Conservation (phyloP, 2,329 filamentous ascomycete genomes). For the Alternaria atra region DNA sequence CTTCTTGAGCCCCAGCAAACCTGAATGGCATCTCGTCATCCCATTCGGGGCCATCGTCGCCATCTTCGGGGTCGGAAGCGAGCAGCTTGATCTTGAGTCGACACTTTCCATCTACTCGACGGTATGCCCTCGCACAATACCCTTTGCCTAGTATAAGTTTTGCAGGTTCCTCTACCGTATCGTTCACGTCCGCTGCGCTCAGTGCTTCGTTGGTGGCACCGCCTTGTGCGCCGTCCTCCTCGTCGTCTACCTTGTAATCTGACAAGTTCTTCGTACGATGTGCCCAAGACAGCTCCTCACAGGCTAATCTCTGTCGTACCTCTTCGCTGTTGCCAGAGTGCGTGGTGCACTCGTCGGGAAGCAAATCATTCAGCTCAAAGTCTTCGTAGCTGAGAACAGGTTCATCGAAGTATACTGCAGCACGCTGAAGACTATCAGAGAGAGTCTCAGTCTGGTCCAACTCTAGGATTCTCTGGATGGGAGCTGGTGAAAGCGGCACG, state of each 20-base stretch:
- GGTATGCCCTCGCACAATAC: constrained; percentile 2
- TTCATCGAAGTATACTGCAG: background rate
- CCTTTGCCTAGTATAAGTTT: background rate
- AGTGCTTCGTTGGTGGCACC: background rate
- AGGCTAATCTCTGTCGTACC: background rate
- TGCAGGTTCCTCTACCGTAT: background rate
- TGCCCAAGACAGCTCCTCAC: background rate
- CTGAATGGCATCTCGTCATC: background rate
- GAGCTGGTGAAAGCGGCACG: constrained; percentile 40
- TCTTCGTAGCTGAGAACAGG: background rate
- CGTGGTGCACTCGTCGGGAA: background rate
- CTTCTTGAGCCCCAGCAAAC: background rate
- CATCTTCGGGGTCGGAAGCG: background rate
- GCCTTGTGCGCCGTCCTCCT: background rate
- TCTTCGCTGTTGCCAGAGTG: background rate
- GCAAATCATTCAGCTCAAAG: background rate
- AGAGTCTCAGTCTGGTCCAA: constrained; percentile 21
- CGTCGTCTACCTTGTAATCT: background rate
- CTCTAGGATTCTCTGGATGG: constrained; percentile 33
- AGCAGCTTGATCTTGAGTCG: constrained; percentile 2
- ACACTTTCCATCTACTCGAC: constrained; percentile 4
- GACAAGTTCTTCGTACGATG: background rate
- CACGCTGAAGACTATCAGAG: constrained; percentile 19
- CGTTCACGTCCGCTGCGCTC: background rate
- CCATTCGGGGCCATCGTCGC: background rate